phyloP scores from a whole-genome alignment of 2,329 filamentous ascomycete genomes.

The Fusarium lyarnte region DNA sequence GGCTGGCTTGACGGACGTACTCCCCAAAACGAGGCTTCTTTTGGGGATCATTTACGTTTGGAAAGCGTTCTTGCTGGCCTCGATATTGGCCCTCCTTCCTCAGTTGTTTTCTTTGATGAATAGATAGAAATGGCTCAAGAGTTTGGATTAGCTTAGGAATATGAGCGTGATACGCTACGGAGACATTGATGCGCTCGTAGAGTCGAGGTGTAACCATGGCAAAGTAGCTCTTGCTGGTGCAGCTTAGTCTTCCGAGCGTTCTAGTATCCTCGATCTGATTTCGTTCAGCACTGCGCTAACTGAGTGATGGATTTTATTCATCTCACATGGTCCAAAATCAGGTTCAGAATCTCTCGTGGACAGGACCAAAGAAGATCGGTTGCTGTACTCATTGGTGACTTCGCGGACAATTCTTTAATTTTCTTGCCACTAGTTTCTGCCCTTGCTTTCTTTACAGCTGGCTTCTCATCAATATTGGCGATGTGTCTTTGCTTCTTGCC shows the following conservation, averaged over 20 bases:
- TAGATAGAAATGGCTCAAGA: slow-evolving; percentile 25
- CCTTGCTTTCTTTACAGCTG: neutral
- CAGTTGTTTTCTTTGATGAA: slow-evolving; percentile 28
- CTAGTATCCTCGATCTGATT: neutral
- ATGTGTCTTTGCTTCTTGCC: neutral
- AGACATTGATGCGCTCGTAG: slow-evolving; percentile 15
- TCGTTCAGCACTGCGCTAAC: neutral
- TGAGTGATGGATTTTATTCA: neutral
- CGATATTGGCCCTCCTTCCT: slow-evolving; percentile 28
- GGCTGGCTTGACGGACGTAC: slow-evolving; percentile 10
- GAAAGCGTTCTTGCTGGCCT: slow-evolving; percentile 26
- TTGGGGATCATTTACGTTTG: neutral
- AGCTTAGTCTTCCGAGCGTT: slow-evolving; percentile 9
- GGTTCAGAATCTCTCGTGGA: slow-evolving; percentile 25
- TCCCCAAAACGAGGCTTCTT: slow-evolving; percentile 7
- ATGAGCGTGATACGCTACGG: slow-evolving; percentile 13
- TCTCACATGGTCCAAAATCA: slow-evolving; percentile 24
- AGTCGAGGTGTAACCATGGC: slow-evolving; percentile 20
- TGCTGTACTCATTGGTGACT: neutral
- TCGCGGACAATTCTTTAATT: neutral
- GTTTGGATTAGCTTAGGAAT: slow-evolving; percentile 33
- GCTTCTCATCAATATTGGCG: neutral
- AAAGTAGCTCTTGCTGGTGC: slow-evolving; percentile 33
- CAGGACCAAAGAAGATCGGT: neutral
- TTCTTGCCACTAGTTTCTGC: neutral